A percentile compares a stretch with the other conserved stretches of the same genome.
Evolutionary conservation across 257 asterid species (phyloP).

Genomic region (Cinchona pubescens): DNA sequence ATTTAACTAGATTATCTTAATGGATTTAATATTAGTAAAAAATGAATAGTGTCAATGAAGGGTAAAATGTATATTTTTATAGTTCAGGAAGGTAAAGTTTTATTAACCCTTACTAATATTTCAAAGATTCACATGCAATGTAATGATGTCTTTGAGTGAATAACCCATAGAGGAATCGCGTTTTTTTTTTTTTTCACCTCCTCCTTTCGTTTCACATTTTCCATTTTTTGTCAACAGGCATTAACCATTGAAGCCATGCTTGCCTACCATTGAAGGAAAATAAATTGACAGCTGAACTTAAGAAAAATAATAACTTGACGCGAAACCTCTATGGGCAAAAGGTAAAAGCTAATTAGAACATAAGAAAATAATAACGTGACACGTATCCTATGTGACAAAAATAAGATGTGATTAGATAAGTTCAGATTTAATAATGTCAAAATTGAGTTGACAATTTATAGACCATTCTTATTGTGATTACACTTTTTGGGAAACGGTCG

Average conservation of each 20-base stretch:
- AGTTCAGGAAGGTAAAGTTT: no score
- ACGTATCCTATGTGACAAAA: no score
- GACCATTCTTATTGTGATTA: no score
- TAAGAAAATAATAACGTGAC: no score
- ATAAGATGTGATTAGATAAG: no score
- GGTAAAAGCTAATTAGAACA: neutral
- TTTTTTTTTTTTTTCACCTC: neutral
- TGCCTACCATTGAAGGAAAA: neutral
- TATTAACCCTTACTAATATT: neutral
- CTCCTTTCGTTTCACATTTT: neutral
- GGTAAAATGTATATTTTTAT: no score
- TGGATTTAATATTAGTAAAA: no score
- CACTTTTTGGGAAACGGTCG: no score
- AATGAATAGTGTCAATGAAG: no score
- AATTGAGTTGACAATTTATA: no score
- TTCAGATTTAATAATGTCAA: no score
- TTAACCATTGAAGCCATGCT: neutral
- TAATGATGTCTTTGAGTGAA: conserved; percentile 10
- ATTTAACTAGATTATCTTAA: no score
- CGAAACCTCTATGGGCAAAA: conserved; percentile 2
- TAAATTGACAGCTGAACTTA: neutral
- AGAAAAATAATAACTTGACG: neutral
- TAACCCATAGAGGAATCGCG: neutral
- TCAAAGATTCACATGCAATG: conserved; percentile 11
- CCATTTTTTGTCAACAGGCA: neutral